Percentiles rank a stretch among this genome's conserved stretches.
These are phyloP conservation scores for Pichia sp. DNA, from an alignment of 1,139 yeast genomes.

Conservation along the genomic window DNA sequence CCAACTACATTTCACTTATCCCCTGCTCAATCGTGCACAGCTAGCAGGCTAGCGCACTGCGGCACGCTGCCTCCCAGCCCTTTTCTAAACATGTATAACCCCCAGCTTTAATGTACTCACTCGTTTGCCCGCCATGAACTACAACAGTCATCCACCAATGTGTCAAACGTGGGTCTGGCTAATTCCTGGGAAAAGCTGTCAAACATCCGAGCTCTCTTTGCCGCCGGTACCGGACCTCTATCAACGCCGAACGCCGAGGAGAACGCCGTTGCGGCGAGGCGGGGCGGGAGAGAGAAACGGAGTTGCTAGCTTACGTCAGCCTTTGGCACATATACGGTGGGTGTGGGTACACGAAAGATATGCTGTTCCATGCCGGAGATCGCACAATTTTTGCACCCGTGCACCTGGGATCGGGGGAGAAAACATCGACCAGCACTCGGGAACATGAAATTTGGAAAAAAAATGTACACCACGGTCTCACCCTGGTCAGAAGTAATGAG, in stretches of 20 bases:
- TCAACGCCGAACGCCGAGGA: not conserved
- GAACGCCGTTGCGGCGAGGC: no score
- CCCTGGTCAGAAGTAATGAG: no score
- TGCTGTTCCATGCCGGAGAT: no score
- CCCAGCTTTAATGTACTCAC: no score
- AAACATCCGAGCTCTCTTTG: not conserved
- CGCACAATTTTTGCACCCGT: not conserved
- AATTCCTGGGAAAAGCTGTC: not conserved
- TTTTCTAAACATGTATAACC: not conserved
- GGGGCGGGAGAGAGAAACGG: no score
- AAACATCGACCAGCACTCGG: not conserved
- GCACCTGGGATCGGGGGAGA: not conserved
- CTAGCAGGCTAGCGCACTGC: not conserved
- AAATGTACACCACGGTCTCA: not conserved
- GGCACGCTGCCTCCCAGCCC: not conserved
- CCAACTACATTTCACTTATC: conserved; percentile 11
- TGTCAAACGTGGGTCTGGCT: not conserved
- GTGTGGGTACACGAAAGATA: not conserved
- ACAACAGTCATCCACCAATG: not conserved
- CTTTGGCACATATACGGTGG: not conserved
- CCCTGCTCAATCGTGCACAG: conserved; percentile 4
- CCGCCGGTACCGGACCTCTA: not conserved
- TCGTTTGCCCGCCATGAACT: no score
- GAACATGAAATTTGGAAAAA: not conserved
- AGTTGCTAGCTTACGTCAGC: not conserved